phyloP scores from a whole-genome alignment of 495 filamentous ascomycete species.

The Daldinia grandis region DNA sequence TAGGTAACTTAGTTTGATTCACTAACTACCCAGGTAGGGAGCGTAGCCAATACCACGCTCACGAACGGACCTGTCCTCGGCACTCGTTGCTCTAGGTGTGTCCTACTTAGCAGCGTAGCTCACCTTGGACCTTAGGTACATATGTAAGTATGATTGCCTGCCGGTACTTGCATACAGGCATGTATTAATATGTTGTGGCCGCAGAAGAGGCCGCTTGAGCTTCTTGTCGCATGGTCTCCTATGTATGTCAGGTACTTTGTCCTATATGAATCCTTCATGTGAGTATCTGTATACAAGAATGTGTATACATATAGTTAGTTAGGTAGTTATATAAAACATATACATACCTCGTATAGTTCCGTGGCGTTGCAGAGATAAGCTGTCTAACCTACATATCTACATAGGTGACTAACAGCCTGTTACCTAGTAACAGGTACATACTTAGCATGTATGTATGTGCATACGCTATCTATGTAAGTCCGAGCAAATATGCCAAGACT shows the following conservation, averaged over 20 bases:
- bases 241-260: not conserved
- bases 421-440: not conserved
- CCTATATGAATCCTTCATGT: not conserved
- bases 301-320: not conserved
- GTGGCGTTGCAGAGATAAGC: not conserved
- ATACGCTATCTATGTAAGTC: too few species aligned
- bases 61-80: not conserved
- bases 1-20: not conserved
- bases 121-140: constrained; percentile 5
- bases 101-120: not conserved
- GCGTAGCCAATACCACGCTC: constrained; percentile 2
- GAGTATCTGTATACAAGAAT: not conserved
- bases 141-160: constrained; percentile 13
- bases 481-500: not conserved
- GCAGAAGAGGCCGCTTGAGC: constrained; percentile 32
- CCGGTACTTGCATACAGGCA: constrained; percentile 18
- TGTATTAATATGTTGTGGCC: constrained; percentile 1
- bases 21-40: not conserved
- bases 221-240: constrained; percentile 22
- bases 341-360: not conserved
- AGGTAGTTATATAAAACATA: not conserved
- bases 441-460: too few species aligned
- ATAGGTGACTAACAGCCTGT: not conserved
- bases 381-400: too few species aligned
- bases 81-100: not conserved